A percentile compares a stretch with the other conserved stretches of the same genome.
These are phyloP conservation scores for Centella asiatica DNA, from an alignment of 129 eudicot species.

Conservation along the genomic window DNA sequence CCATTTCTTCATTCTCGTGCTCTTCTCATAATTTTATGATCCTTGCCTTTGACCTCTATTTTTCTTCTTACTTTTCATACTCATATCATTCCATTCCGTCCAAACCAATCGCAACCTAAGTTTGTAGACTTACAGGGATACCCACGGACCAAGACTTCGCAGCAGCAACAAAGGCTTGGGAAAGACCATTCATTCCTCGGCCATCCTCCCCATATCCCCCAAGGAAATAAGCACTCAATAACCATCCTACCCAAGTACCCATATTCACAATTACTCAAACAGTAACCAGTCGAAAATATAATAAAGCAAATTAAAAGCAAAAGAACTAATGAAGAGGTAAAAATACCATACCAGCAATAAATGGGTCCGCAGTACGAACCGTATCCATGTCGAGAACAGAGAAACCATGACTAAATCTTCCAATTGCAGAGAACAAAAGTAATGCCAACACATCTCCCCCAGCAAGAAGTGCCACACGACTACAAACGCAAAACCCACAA, in stretches of 20 bases:
- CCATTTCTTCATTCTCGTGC: no score
- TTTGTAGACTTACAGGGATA: constrained; percentile 49
- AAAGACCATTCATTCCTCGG: constrained; percentile 64
- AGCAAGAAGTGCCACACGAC: constrained; percentile 71
- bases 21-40: no score
- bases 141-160: constrained; percentile 88
- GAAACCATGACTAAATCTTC: constrained; percentile 93
- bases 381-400: constrained; percentile 69
- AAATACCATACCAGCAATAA: constrained; percentile 61
- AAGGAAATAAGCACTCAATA: constrained; percentile 82
- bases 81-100: no score
- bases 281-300: not conserved
- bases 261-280: not conserved
- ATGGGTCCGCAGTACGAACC: constrained; percentile 86
- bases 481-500: constrained; percentile 13
- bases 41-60: no score
- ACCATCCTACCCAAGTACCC: constrained; percentile 63
- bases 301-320: not conserved
- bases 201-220: constrained; percentile 89
- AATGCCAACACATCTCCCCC: constrained; percentile 91
- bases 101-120: not conserved
- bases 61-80: no score
- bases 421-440: constrained; percentile 77
- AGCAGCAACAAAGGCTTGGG: constrained; percentile 63
- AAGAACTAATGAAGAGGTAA: not conserved